Conservation (phyloP, 129 eudicot species). For the Chrysanthemum lavandulifolium region DNA sequence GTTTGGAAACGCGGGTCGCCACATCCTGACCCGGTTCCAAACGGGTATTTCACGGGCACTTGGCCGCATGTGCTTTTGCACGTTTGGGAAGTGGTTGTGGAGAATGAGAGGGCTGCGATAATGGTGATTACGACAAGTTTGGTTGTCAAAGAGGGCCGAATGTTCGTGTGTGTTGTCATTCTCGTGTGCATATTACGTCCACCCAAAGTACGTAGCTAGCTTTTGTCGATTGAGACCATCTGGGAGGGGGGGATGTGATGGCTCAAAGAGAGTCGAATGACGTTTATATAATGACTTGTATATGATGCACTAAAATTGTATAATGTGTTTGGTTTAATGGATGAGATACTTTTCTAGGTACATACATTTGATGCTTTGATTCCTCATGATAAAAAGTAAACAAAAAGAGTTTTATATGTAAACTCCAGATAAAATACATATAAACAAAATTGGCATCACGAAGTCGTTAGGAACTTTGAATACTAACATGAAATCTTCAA, state of each 20-base stretch:
- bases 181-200: neutral
- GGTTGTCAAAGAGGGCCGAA: constrained; percentile 21
- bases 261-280: neutral
- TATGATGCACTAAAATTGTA: constrained; percentile 3
- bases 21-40: constrained; percentile 81
- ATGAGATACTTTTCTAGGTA: constrained; percentile 18
- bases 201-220: neutral
- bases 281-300: constrained; percentile 10
- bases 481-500: too few species aligned
- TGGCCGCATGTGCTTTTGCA: constrained; percentile 72
- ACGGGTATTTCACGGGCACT: constrained; percentile 63
- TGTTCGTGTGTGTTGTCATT: constrained; percentile 29
- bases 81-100: constrained; percentile 49
- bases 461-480: too few species aligned
- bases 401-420: too few species aligned
- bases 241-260: constrained; percentile 5
- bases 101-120: constrained; percentile 29
- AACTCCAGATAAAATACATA: too few species aligned
- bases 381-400: neutral
- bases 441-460: too few species aligned
- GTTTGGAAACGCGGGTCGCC: constrained; percentile 88
- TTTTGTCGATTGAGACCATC: constrained; percentile 14
- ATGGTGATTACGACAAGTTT: constrained; percentile 33
- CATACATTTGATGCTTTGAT: constrained; percentile 25
- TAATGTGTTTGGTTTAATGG: constrained; percentile 1